These are phyloP conservation scores for Starmera stellimalicola DNA, from an alignment of 1,139 yeast genomes.

Conservation along the genomic window DNA sequence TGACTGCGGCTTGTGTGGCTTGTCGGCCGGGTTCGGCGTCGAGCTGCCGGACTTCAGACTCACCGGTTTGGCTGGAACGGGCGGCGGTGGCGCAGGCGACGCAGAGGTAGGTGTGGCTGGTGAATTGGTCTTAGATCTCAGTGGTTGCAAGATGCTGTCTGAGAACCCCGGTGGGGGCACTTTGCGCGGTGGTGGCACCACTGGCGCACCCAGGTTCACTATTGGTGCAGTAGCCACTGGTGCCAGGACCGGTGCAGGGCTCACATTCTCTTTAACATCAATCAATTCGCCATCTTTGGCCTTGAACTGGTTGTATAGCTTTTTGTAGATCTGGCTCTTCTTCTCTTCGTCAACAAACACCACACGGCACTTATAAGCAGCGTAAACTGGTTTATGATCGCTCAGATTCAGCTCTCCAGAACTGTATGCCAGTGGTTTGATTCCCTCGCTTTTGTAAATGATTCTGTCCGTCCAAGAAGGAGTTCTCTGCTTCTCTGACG, in stretches of 20 bases:
- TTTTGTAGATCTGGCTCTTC: conserved; percentile 39
- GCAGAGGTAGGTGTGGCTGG: conserved; percentile 2
- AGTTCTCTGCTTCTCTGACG: conserved; percentile 83
- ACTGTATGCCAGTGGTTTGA: conserved; percentile 51
- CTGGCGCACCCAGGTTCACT: not conserved
- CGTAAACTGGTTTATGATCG: conserved; percentile 89
- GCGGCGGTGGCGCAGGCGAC: conserved; percentile 3
- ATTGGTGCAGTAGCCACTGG: conserved; percentile 6
- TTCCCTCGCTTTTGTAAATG: conserved; percentile 41
- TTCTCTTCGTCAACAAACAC: conserved; percentile 52
- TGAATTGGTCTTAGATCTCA: conserved; percentile 2
- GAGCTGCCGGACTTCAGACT: conserved; percentile 5
- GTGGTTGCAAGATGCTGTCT: not conserved
- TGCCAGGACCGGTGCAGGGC: conserved; percentile 6
- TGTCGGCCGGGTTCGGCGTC: too few relatives aligned
- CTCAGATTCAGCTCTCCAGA: conserved; percentile 55
- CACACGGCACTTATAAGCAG: conserved; percentile 57
- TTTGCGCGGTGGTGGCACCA: conserved; percentile 11
- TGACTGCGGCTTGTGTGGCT: conserved; percentile 2
- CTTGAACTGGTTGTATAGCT: conserved; percentile 43
- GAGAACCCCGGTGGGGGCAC: conserved; percentile 17
- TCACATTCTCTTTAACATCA: not conserved
- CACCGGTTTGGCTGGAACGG: conserved; percentile 12
- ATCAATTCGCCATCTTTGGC: conserved; percentile 8
- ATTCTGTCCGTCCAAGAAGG: conserved; percentile 98